A percentile compares a stretch with the other conserved stretches of the same genome.
phyloP scores from a whole-genome alignment of 805 yeast genomes.

The Phaffomyces thermotolerans region DNA sequence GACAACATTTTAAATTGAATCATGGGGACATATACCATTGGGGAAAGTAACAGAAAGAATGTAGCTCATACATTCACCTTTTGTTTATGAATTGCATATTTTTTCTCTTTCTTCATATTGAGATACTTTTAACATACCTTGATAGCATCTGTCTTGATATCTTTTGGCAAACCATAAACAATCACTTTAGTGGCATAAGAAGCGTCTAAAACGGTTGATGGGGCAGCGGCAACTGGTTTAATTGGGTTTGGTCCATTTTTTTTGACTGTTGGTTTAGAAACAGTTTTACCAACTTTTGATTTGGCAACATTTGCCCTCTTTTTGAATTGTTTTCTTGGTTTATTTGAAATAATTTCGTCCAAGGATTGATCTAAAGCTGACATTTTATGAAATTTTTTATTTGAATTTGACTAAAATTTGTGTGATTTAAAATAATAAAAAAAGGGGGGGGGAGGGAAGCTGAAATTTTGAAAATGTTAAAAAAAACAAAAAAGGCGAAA shows the following conservation, averaged over 20 bases:
- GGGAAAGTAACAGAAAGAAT: no score
- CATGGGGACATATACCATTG: no score
- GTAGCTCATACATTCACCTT: no score
- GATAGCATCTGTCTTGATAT: slow-evolving; percentile 75
- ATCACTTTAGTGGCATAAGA: slow-evolving; percentile 72
- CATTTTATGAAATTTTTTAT: slow-evolving; percentile 43
- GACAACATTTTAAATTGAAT: no score
- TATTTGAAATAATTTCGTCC: slow-evolving; percentile 84
- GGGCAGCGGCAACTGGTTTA: slow-evolving; percentile 16
- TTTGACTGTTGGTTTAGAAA: slow-evolving; percentile 10
- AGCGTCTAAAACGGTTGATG: slow-evolving; percentile 30
- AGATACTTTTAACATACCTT: slow-evolving; percentile 58
- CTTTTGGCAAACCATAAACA: slow-evolving; percentile 80
- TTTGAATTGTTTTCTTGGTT: slow-evolving; percentile 33
- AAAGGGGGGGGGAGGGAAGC: background rate
- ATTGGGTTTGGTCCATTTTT: slow-evolving; percentile 7
- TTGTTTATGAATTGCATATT: background rate
- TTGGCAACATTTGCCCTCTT: slow-evolving; percentile 18
- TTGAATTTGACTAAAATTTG: background rate
- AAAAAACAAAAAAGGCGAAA: slow-evolving; percentile 1
- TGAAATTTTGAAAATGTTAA: no score
- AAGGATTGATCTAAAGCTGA: slow-evolving; percentile 84
- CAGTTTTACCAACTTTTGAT: slow-evolving; percentile 22
- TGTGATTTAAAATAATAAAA: background rate
- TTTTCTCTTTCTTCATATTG: background rate